Evolutionary conservation across 1,284 basidiomycete genomes (phyloP).

Genomic region (Papiliotrema fonsecae): DNA sequence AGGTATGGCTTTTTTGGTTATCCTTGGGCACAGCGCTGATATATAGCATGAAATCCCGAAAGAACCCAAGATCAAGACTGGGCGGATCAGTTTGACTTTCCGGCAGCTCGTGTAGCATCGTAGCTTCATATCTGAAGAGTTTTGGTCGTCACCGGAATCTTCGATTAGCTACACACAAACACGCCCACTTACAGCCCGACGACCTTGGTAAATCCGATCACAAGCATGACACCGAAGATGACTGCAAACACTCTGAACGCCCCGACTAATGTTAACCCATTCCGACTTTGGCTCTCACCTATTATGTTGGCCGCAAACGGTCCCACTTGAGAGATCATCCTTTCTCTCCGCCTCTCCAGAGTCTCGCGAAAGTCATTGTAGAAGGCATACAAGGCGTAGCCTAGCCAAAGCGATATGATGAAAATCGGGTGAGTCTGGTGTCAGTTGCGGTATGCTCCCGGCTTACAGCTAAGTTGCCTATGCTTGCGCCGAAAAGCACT

Average conservation of each 20-base stretch:
- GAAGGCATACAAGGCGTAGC: constrained; percentile 6
- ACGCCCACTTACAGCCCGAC: constrained; percentile 1
- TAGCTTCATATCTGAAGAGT: too few relatives aligned
- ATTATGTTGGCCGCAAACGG: constrained; percentile 1
- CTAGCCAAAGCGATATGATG: constrained; percentile 5
- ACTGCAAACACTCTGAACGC: constrained; percentile 1
- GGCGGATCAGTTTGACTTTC: constrained; percentile 51
- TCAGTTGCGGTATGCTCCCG: background rate
- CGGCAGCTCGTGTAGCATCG: constrained; percentile 47
- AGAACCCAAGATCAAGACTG: constrained; percentile 42
- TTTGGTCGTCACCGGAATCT: constrained; percentile 4
- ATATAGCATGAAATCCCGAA: constrained; percentile 51
- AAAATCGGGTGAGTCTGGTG: constrained; percentile 4
- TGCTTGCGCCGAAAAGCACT: constrained; percentile 5
- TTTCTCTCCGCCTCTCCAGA: constrained; percentile 1
- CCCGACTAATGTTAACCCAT: constrained; percentile 1
- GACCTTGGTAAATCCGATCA: constrained; percentile 5
- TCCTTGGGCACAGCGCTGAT: too few relatives aligned
- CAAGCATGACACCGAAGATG: background rate
- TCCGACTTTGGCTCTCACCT: background rate
- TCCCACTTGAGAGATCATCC: constrained; percentile 1
- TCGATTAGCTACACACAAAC: background rate
- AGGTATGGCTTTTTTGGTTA: too few relatives aligned
- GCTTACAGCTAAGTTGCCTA: constrained; percentile 8
- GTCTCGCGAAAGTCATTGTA: constrained; percentile 5